Percentiles rank a stretch among this genome's conserved stretches.
Evolutionary conservation across 2,329 filamentous ascomycete genomes (phyloP).

Genomic region (Penicillium glabrum): DNA sequence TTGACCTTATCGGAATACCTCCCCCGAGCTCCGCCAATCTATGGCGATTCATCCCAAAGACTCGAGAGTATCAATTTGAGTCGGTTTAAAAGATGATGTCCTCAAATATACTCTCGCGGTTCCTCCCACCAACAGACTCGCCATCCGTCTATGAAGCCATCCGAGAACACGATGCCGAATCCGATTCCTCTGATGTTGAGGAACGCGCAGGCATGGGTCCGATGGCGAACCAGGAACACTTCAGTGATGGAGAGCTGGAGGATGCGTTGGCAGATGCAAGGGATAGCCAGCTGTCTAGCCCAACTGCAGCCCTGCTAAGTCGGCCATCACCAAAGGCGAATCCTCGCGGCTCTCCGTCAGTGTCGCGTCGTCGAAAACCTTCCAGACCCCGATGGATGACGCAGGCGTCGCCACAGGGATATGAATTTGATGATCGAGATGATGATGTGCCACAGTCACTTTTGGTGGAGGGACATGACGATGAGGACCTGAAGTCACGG

Average conservation of each 20-base stretch:
- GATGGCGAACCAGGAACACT: conserved; percentile 50
- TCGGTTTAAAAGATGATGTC: conserved; percentile 38
- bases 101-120: conserved; percentile 43
- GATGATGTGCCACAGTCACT: conserved; percentile 65
- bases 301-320: conserved; percentile 41
- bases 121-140: conserved; percentile 51
- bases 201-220: conserved; percentile 49
- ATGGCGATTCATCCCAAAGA: conserved; percentile 15
- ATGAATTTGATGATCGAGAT: conserved; percentile 54
- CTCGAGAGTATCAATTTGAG: conserved; percentile 1
- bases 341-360: conserved; percentile 16
- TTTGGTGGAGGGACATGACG: conserved; percentile 55
- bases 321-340: conserved; percentile 27
- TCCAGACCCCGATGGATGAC: conserved; percentile 34
- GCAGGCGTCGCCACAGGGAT: conserved; percentile 27
- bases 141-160: conserved; percentile 51
- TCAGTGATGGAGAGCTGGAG: conserved; percentile 59
- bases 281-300: conserved; percentile 49
- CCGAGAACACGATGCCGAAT: conserved; percentile 46
- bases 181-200: conserved; percentile 47
- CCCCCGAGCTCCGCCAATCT: not conserved
- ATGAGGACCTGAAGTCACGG: conserved; percentile 38
- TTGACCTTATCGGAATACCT: conserved; percentile 1
- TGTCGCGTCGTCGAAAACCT: conserved; percentile 26
- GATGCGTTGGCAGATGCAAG: conserved; percentile 54